Evolutionary conservation across 441 rosid genomes (phyloP), one percentile per base, ranked within the genome.

Genomic region (Melastoma candidum): DNA sequence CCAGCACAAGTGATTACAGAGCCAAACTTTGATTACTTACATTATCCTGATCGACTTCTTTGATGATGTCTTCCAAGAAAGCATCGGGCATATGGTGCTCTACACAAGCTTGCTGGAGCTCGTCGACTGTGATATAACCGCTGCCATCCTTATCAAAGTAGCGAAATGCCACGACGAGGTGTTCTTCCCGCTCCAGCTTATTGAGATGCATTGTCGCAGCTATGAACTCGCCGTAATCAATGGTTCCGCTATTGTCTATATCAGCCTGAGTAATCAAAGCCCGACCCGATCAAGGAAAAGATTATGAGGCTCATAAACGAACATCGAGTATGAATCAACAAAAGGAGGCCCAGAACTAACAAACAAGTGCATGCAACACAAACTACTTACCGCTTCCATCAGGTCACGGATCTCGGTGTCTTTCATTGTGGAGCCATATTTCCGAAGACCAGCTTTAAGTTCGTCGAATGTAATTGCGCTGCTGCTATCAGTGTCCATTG

Each of bases 181-280:
- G 66, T 48, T 62, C 66, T 44, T 62, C 66, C 2, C 66, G 48
- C 49, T 62, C 66, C 45, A 62, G 14, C 46, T 62, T 62, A 29
- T 62, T 62, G 26, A 62, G 66, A 59, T 62, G 66, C 12, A 62
- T 54, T 6, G 59, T 62, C 8, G 66, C 66, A 26, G 66, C 66
- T 12, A 62, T 62, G 39, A 62, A 62, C 27, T 62, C 66, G 2
- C 60, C 66, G 17, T 62, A 62, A 41, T 62, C 66, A 17, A 62
- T 62, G 39, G 66, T 62, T 17, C 66, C 66, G n/a, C 66, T 62
- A 50, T 62, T 62, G 43, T 62, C 66, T 43, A 62, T 53, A 13
- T 62, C 66, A 43, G 66, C 66, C 66, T 62, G 59, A 39, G 41
- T 26, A 27, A 44, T 14, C 13, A 32, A 52, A 52, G 7, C 8